phyloP scores from a whole-genome alignment of 1,284 basidiomycete species.

The Termitomyces sp. region DNA sequence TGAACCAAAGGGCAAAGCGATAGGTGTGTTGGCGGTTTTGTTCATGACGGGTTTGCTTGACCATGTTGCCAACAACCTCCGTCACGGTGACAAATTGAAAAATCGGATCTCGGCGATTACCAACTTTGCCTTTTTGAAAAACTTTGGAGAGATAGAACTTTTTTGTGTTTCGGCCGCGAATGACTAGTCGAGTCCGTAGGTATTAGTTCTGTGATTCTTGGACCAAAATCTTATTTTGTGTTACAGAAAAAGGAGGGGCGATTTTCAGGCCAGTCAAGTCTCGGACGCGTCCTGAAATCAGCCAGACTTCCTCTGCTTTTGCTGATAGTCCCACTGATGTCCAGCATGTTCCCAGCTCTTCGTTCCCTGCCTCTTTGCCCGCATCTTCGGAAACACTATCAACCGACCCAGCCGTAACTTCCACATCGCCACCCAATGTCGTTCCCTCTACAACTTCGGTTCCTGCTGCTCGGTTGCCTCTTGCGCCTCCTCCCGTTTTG shows the following conservation, averaged over 20 bases:
- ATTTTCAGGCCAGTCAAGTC: slow-evolving; percentile 65
- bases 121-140: background rate
- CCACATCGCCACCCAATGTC: background rate
- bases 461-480: background rate
- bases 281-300: slow-evolving; percentile 35
- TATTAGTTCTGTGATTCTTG: slow-evolving; percentile 9
- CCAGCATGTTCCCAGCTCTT: slow-evolving; percentile 9
- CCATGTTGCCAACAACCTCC: slow-evolving; percentile 16
- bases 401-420: slow-evolving; percentile 6
- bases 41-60: slow-evolving; percentile 19
- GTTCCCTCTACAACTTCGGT: background rate
- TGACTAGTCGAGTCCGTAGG: slow-evolving; percentile 78
- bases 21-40: slow-evolving; percentile 21
- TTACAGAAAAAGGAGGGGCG: slow-evolving; percentile 63
- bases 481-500: slow-evolving; percentile 2
- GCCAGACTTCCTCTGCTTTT: slow-evolving; percentile 32
- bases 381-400: background rate
- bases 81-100: background rate
- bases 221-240: slow-evolving; percentile 9
- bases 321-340: slow-evolving; percentile 24
- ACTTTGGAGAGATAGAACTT: background rate
- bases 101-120: slow-evolving; percentile 12
- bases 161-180: background rate
- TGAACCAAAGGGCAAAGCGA: slow-evolving; percentile 50
- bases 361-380: slow-evolving; percentile 12